Base-by-base conservation (phyloP, 805 yeast species). In the Martiniozyma abietophila region DNA sequence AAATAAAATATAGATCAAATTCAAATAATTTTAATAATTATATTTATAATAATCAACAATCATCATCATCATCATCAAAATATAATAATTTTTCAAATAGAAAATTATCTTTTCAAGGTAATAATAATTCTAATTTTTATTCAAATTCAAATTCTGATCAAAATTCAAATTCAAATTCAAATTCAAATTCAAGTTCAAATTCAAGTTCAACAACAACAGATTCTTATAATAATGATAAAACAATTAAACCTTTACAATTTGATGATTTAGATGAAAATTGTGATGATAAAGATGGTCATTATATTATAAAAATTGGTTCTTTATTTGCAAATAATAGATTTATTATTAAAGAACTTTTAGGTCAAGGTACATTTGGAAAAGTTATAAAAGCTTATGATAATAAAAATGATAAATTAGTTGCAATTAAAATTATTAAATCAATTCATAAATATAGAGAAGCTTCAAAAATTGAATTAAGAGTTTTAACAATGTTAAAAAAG, bases 391-490 rank as follows among this genome's bases (percentile, higher is more conserved):
- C 94, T n/a, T 68, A 67, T 45, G 97, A 92, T 52, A 62, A 67
- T 34, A 58, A 65, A 14, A 65, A 71, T 29, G 62, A 74, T 19
- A 64, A 68, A 34, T 65, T 66, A 39, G 92, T 85, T 29, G 99
- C 99, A 2, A 80, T 92, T 40, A 92, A 92, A 56, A 82, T 92
- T 41, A 92, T 92, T 32, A 68, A 94, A 38, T 84, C 95, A 15
- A 80, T 92, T 17, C 95, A 86, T 17, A 84, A 94, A 61, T 92
- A 92, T 56, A 69, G 97, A 36, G 96, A 88, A 51, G 98, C 98
- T 3, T 84, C 95, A 10, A 83, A 80, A 56, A 85, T 88, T 36
- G 99, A 92, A 60, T 65, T 92, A 18, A 62, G 97, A 31, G 85
- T 92, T 9, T 61, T 92, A 39, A 64, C 81, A 12, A 78, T 89